Conservation (phyloP, 2,329 filamentous ascomycete genomes). For the Xenoacremonium recifei region DNA sequence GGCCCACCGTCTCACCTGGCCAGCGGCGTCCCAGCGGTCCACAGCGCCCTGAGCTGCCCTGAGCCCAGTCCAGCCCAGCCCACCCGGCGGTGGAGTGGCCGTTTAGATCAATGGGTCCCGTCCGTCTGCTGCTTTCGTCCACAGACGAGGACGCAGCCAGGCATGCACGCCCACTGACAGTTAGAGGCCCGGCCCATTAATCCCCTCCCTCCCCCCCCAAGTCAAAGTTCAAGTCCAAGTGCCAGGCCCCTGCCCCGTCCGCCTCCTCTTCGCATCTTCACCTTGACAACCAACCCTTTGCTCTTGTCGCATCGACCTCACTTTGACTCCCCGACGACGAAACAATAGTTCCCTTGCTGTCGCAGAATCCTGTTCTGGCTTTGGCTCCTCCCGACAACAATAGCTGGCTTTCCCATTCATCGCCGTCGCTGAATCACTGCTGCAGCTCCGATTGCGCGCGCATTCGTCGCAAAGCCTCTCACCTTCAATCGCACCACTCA, state of each 20-base stretch:
- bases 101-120: too few species aligned
- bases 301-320: background rate
- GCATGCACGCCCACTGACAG: too few species aligned
- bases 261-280: background rate
- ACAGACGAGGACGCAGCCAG: too few species aligned
- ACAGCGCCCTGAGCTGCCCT: too few species aligned
- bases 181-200: background rate
- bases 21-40: background rate
- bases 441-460: background rate
- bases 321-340: background rate
- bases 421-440: background rate
- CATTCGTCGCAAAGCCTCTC: conserved; percentile 12
- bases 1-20: conserved; percentile 7
- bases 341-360: background rate
- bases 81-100: too few species aligned
- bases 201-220: too few species aligned
- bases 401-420: background rate
- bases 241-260: background rate
- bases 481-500: conserved; percentile 24
- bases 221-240: too few species aligned
- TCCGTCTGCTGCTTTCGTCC: too few species aligned
- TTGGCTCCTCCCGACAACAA: background rate
- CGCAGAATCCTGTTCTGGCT: background rate
- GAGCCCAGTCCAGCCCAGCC: too few species aligned
- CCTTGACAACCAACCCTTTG: conserved; percentile 1